These are phyloP conservation scores for Poa annua DNA, from an alignment of 176 grass and related monocot species.

Conservation along the genomic window DNA sequence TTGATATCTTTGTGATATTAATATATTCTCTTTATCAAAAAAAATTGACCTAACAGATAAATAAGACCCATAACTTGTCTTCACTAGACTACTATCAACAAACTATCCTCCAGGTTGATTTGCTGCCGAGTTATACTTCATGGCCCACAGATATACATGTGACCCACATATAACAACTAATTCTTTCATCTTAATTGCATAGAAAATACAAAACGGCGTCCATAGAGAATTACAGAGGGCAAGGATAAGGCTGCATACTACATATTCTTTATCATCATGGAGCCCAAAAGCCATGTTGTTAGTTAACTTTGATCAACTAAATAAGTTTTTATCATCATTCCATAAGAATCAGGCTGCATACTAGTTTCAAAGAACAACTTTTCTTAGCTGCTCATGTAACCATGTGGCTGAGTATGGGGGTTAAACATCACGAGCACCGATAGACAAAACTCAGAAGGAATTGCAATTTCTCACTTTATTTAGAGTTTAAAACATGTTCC, in stretches of 20 bases:
- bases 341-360: not conserved
- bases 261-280: not conserved
- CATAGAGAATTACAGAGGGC: not conserved
- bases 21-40: too few species aligned
- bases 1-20: too few species aligned
- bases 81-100: too few species aligned
- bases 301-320: not conserved
- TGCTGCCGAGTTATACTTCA: too few species aligned
- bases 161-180: not conserved
- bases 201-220: constrained; percentile 13
- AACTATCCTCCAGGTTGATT: too few species aligned
- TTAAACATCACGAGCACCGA: not conserved
- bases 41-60: too few species aligned
- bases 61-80: too few species aligned
- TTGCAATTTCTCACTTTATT: too few species aligned
- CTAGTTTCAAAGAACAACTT: constrained; percentile 7
- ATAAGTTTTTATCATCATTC: not conserved
- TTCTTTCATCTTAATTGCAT: constrained; percentile 11
- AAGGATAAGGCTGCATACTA: not conserved
- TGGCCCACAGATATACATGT: too few species aligned
- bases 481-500: not conserved
- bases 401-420: not conserved
- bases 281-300: not conserved
- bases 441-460: not conserved
- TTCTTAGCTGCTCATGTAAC: constrained; percentile 20